A percentile compares a stretch with the other conserved stretches of the same genome.
These are phyloP conservation scores for Lizonia empirigonia DNA, from an alignment of 2,329 filamentous ascomycete genomes.

Conservation along the genomic window DNA sequence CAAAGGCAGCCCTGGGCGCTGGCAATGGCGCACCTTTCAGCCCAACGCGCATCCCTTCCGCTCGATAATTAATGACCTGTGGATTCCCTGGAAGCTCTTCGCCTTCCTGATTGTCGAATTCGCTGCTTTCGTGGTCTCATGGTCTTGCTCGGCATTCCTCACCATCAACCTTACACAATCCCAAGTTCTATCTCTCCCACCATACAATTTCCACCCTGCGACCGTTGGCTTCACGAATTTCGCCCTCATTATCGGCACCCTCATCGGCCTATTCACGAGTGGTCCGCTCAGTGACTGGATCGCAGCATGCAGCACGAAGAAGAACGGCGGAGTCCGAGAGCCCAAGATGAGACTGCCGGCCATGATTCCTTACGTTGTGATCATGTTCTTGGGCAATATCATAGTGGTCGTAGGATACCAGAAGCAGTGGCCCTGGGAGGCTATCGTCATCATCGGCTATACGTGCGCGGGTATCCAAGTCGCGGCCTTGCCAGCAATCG, in stretches of 20 bases:
- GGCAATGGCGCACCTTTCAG: conserved; percentile 62
- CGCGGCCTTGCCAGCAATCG: conserved; percentile 64
- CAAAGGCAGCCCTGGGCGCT: conserved; percentile 59
- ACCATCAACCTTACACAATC: conserved; percentile 65
- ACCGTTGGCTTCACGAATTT: conserved; percentile 63
- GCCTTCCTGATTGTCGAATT: conserved; percentile 68
- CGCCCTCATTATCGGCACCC: conserved; percentile 59
- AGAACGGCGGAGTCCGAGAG: conserved; percentile 62
- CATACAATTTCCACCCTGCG: conserved; percentile 59
- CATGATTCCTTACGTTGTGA: conserved; percentile 62
- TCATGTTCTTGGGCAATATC: conserved; percentile 64
- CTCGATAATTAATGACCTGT: conserved; percentile 60
- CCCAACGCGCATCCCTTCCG: conserved; percentile 53
- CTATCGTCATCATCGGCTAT: conserved; percentile 64
- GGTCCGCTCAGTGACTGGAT: conserved; percentile 64
- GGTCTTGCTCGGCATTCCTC: conserved; percentile 63
- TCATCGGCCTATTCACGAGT: conserved; percentile 61
- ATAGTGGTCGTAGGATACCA: conserved; percentile 61
- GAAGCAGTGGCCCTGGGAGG: conserved; percentile 59
- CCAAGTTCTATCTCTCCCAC: conserved; percentile 60
- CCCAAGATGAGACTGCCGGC: conserved; percentile 64
- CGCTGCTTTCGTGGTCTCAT: conserved; percentile 65
- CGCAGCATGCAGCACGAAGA: conserved; percentile 58
- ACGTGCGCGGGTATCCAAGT: conserved; percentile 64
- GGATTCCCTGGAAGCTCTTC: conserved; percentile 67